Evolutionary conservation across 352 stramenopile species (phyloP).

Genomic region (Phytopythium cucurbitacearum): DNA sequence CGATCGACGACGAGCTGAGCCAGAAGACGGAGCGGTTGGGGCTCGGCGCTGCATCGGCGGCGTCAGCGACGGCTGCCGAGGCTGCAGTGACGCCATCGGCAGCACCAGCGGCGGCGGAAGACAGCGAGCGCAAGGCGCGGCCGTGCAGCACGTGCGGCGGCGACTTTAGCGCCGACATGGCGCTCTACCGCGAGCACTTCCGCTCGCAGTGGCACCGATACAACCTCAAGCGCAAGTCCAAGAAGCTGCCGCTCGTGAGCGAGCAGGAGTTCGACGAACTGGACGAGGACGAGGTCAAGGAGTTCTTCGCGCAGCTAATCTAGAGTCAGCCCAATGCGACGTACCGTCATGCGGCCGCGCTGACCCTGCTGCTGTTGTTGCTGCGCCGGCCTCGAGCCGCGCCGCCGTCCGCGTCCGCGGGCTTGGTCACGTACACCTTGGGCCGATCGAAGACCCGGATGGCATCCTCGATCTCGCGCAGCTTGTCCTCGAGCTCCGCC

Average conservation of each 20-base stretch:
- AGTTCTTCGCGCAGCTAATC: constrained; percentile 63
- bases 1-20: constrained; percentile 91
- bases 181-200: constrained; percentile 92
- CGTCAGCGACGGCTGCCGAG: constrained; percentile 5
- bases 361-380: constrained; percentile 3
- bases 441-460: constrained; percentile 84
- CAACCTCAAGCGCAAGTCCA: constrained; percentile 96
- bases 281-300: constrained; percentile 48
- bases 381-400: constrained; percentile 1
- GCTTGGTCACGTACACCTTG: constrained; percentile 82
- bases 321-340: constrained; percentile 20
- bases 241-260: constrained; percentile 72
- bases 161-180: constrained; percentile 81
- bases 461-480: constrained; percentile 88
- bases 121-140: constrained; percentile 35
- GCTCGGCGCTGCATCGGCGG: constrained; percentile 16
- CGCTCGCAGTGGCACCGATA: constrained; percentile 95
- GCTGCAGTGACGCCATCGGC: background rate
- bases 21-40: constrained; percentile 76
- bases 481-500: constrained; percentile 72
- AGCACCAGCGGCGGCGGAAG: constrained; percentile 2
- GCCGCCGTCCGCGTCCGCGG: constrained; percentile 12
- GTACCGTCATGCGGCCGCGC: constrained; percentile 4
- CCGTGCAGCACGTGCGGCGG: constrained; percentile 92
- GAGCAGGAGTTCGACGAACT: constrained; percentile 58